Conservation (phyloP, 108 stramenopile genomes). For the Thalassiosira profunda region DNA sequence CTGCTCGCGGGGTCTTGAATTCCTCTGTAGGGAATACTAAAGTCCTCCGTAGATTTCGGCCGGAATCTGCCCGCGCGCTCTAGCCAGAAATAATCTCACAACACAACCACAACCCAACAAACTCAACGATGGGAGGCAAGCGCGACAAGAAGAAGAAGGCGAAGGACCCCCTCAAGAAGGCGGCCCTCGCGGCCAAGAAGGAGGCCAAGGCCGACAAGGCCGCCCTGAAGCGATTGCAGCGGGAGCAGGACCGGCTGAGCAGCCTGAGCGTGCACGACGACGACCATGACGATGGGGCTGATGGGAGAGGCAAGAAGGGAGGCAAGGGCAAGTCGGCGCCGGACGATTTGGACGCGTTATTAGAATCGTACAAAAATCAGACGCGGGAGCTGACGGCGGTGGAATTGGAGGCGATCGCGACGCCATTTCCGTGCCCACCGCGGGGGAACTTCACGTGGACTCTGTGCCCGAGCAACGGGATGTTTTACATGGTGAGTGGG, state of each 20-base stretch:
- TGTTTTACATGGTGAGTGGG: slow-evolving; percentile 67
- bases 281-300: slow-evolving; percentile 17
- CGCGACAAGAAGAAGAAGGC: slow-evolving; percentile 74
- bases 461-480: slow-evolving; percentile 61
- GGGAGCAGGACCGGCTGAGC: slow-evolving; percentile 33
- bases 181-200: slow-evolving; percentile 80
- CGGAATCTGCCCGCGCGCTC: background rate
- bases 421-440: slow-evolving; percentile 68
- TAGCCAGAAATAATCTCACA: background rate
- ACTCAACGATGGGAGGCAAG: slow-evolving; percentile 36
- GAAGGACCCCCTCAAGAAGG: slow-evolving; percentile 79
- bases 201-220: slow-evolving; percentile 88
- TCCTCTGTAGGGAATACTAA: too few species aligned
- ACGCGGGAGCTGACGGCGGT: slow-evolving; percentile 33
- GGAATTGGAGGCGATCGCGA: slow-evolving; percentile 48
- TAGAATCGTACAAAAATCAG: slow-evolving; percentile 48
- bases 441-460: slow-evolving; percentile 85
- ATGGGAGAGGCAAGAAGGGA: background rate
- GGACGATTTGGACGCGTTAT: slow-evolving; percentile 52
- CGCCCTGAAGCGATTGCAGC: slow-evolving; percentile 70
- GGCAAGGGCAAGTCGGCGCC: background rate
- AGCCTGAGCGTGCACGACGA: slow-evolving; percentile 9
- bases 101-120: background rate
- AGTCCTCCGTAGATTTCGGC: too few species aligned
- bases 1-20: too few species aligned